Conservation (phyloP, 495 filamentous ascomycete species). For the Bryoglossum gracile region DNA sequence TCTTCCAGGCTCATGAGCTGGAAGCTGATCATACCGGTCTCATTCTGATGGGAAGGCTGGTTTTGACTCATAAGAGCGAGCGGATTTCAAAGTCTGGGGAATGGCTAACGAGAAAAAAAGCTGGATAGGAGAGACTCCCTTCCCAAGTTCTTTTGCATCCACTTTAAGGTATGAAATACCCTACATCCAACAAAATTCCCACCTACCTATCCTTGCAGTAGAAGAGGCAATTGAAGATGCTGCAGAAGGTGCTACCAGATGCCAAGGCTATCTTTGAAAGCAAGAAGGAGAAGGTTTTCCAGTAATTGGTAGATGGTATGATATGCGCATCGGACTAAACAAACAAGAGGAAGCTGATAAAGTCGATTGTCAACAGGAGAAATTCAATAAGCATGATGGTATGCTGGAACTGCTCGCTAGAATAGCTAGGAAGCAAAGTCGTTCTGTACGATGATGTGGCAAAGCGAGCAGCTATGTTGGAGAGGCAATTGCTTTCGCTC, state of each 20-base stretch:
- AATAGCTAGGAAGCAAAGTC: too few relatives aligned
- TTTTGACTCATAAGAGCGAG: slow-evolving; percentile 4
- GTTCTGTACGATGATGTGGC: too few relatives aligned
- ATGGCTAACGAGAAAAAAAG: slow-evolving; percentile 1
- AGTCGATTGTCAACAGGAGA: too few relatives aligned
- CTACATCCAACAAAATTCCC: not conserved
- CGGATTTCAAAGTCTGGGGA: not conserved
- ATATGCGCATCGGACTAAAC: too few relatives aligned
- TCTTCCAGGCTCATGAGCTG: not conserved
- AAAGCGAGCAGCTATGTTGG: not conserved
- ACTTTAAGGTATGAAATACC: not conserved
- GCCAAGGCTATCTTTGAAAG: slow-evolving; percentile 1
- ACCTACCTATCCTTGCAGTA: not conserved
- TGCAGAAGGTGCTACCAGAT: not conserved
- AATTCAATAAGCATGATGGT: too few relatives aligned
- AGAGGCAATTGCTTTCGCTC: not conserved
- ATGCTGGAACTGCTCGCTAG: too few relatives aligned
- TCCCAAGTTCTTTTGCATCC: slow-evolving; percentile 3
- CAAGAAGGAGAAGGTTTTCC: too few relatives aligned
- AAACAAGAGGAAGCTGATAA: too few relatives aligned
- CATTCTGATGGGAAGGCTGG: slow-evolving; percentile 6
- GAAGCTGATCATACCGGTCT: slow-evolving; percentile 12
- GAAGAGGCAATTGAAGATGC: not conserved
- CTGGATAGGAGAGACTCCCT: slow-evolving; percentile 1
- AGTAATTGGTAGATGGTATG: too few relatives aligned